Evolutionary conservation across 805 yeast genomes (phyloP).

Genomic region (Candida succiphila): DNA sequence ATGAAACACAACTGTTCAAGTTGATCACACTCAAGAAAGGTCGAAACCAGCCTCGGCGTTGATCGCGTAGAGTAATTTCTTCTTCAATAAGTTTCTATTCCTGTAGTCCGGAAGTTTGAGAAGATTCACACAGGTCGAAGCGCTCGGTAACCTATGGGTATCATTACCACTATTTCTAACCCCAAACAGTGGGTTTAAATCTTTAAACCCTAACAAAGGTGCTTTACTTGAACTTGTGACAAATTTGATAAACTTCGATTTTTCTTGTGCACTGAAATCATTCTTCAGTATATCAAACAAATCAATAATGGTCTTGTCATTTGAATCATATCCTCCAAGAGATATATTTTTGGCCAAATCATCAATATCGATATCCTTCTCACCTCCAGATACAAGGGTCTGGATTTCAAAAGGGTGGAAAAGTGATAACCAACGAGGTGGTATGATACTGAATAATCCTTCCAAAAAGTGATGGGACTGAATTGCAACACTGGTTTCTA

Average conservation of each 20-base stretch:
- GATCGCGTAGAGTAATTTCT: constrained; percentile 70
- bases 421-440: constrained; percentile 70
- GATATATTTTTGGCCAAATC: constrained; percentile 59
- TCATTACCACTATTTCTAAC: constrained; percentile 58
- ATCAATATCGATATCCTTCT: constrained; percentile 53
- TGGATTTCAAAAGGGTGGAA: constrained; percentile 81
- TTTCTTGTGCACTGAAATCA: constrained; percentile 57
- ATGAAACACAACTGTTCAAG: too few relatives aligned
- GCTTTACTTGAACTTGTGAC: constrained; percentile 91
- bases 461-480: constrained; percentile 55
- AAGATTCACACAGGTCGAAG: constrained; percentile 88
- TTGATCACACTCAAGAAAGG: constrained; percentile 45
- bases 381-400: constrained; percentile 74
- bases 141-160: constrained; percentile 64
- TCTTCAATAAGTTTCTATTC: constrained; percentile 42
- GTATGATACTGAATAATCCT: constrained; percentile 63
- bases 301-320: constrained; percentile 47
- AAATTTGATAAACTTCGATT: constrained; percentile 64
- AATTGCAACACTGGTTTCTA: constrained; percentile 49
- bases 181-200: constrained; percentile 70
- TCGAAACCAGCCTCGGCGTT: constrained; percentile 84
- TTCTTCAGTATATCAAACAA: constrained; percentile 65
- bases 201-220: constrained; percentile 78
- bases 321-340: constrained; percentile 51
- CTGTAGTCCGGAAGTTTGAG: constrained; percentile 78